A percentile compares a stretch with the other conserved stretches of the same genome.
Conservation (phyloP, 2,329 filamentous ascomycete genomes). For the Phialemoniopsis sp. region DNA sequence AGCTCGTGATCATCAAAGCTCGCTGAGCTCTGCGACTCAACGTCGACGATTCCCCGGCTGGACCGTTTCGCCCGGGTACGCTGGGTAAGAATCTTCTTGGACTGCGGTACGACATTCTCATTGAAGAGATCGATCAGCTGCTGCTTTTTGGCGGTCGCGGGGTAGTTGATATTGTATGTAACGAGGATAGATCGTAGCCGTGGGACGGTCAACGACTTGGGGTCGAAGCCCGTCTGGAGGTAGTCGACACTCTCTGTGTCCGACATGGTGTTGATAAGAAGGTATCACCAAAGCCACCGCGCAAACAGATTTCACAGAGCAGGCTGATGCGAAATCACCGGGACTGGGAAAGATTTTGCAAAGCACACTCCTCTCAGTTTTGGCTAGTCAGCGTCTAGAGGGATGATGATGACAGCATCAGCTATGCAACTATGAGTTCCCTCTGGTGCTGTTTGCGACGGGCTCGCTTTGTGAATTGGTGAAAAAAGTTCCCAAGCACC, state of each 20-base stretch:
- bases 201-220: constrained; percentile 77
- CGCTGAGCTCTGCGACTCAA: constrained; percentile 60
- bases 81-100: constrained; percentile 69
- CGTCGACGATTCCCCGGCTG: constrained; percentile 76
- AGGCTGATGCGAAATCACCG: too few species aligned
- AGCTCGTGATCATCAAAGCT: constrained; percentile 46
- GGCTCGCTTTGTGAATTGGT: too few species aligned
- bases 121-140: constrained; percentile 84
- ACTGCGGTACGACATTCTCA: constrained; percentile 72
- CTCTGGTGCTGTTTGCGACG: too few species aligned
- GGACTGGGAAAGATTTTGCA: too few species aligned
- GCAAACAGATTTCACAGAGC: not conserved
- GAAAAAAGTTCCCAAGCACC: too few species aligned
- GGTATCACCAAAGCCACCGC: too few species aligned
- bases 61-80: constrained; percentile 79
- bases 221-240: constrained; percentile 82
- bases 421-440: too few species aligned
- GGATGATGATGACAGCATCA: too few species aligned
- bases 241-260: constrained; percentile 72
- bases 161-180: constrained; percentile 80
- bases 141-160: constrained; percentile 85
- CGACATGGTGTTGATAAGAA: constrained; percentile 42
- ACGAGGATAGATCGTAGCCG: constrained; percentile 88
- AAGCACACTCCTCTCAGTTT: too few species aligned
- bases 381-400: too few species aligned